Base-by-base conservation (phyloP, 2,329 filamentous ascomycete species). In the Penicillium sp. region DNA sequence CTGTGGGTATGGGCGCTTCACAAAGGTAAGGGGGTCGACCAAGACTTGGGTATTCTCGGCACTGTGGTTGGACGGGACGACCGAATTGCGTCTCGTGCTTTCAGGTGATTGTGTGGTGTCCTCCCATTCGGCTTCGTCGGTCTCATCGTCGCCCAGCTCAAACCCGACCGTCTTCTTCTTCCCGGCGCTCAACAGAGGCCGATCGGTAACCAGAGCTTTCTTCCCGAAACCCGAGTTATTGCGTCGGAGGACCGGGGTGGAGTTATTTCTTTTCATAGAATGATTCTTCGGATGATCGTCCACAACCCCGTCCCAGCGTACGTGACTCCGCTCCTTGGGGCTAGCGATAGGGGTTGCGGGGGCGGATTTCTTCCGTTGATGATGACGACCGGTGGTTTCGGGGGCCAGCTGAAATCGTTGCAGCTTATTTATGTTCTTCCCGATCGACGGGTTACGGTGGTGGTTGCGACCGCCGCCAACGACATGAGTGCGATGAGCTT, bases 51-150 rank as follows among this genome's bases (percentile, higher is more conserved):
- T 59, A 56, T 72, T 75, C 47, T 74, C 74, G 33, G 65, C 63
- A 55, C 71, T 73, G 31, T 70, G 69, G 53, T 68, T 71, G 21
- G 68, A 71, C 48, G 72, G 71, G 27, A 66, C 75, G 45, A 76
- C 68, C 9, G 78, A 80, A 60, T 78, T 78, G 53, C 76, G 75
- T 57, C 78, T 69, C 13, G 78, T 80, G 57, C 77, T 77, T 60
- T 78, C 76, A 31, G 78, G 77, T 19, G 78, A 80, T 59, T 78
- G 75, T 22, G 78, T 79, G 26, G 76, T 78, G 64, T 80, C 77
- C 59, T 79, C 78, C 78, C 78, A 80, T 60, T 79, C 78, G 57
- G 68, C 76, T 58, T 79, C 78, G 59, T 78, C 75, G 53, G 72
- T 74, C 37, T 75, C 74, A 16, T 76, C 74, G 55, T 75, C 76